These are phyloP conservation scores for Didymosphaeria variabile DNA, from an alignment of 2,329 filamentous ascomycete genomes.

Conservation along the genomic window DNA sequence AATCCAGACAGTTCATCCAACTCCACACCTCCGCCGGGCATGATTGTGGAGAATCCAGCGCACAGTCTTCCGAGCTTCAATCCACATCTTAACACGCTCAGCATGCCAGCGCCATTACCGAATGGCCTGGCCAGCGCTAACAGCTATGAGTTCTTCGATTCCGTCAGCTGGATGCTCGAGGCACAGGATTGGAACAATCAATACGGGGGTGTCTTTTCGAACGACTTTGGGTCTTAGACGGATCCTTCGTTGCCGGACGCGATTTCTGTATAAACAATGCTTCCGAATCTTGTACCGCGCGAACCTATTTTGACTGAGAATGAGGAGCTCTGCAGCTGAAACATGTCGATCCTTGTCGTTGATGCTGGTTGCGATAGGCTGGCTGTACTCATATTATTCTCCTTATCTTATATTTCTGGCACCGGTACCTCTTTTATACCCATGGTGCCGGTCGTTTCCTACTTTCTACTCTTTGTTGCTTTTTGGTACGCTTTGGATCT, in stretches of 20 bases:
- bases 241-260: not conserved
- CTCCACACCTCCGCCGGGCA: constrained; percentile 65
- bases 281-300: no score
- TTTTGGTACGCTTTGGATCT: constrained; percentile 1
- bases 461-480: not conserved
- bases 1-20: constrained; percentile 77
- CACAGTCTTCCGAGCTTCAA: constrained; percentile 48
- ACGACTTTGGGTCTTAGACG: constrained; percentile 42
- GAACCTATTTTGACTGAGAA: not conserved
- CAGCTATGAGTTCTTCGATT: constrained; percentile 79
- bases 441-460: not conserved
- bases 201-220: constrained; percentile 39
- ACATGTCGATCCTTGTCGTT: not conserved
- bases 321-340: not conserved
- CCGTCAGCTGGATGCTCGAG: constrained; percentile 92
- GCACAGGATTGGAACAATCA: constrained; percentile 61
- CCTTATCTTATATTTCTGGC: not conserved
- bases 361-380: not conserved
- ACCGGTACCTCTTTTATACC: constrained; percentile 2
- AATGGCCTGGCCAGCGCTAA: constrained; percentile 58
- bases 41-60: constrained; percentile 41
- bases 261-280: not conserved
- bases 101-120: constrained; percentile 67
- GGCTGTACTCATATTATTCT: not conserved
- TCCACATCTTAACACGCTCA: constrained; percentile 49